Base-by-base conservation (phyloP, 2,329 filamentous ascomycete species). In the Talaromyces verruculosus region DNA sequence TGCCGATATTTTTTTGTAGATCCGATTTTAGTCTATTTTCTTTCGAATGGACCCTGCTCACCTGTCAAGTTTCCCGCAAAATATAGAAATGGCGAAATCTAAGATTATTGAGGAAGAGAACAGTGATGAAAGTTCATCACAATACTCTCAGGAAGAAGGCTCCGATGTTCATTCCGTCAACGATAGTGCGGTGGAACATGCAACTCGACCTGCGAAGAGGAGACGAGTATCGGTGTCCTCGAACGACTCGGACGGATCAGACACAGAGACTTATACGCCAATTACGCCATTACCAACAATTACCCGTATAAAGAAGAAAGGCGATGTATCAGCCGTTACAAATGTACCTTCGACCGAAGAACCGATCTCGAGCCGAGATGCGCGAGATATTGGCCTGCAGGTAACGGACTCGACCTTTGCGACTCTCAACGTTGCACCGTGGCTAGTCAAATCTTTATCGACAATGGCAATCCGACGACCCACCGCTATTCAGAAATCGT, bases 401-500 rank as follows among this genome's bases (percentile, higher is more conserved):
- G 87, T 74, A 81, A 75, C 73, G 2, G 70, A 74, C 64, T 79
- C 77, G 19, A 90, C 85, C 8, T 97, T 97, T 75, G 85, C 88
- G 19, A 86, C 87, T 11, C 80, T 97, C 61, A 83, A 87, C 61
- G 88, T 97, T 53, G 85, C 88, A 43, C 92, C 91, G 76, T 99
- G 95, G 95, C 88, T 99, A 3, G 89, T 96, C 1, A 87, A 89
- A 67, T 94, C 94, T 0, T 83, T 99, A 35, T 79, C 83, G 22
- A 83, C 85, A 33, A 88, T 92, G 86, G 92, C 93, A 35, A 97
- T 99, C 75, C 91, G 87, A 74, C 85, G 89, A 65, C 95, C 95
- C 0, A 99, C 95, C 0, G 90, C 90, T 17, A 98, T 99, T 82
- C 95, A 99, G 73, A 92, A 91, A 73, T 89, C 88, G 62, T 96